Conservation (phyloP, 345 rosid genomes). For the Acer campestre region DNA sequence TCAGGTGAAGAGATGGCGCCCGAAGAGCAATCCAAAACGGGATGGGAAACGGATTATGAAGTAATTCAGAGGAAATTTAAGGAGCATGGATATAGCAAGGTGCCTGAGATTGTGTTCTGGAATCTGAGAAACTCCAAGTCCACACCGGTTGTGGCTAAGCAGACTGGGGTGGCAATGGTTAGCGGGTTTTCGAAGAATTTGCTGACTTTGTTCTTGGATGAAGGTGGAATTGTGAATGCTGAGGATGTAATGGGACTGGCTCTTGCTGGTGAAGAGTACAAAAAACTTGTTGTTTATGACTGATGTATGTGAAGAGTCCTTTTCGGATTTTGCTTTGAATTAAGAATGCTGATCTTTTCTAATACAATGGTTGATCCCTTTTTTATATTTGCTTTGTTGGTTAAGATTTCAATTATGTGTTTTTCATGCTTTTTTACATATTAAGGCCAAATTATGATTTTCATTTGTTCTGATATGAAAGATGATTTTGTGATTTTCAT, state of each 20-base stretch:
- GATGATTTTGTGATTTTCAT: not conserved
- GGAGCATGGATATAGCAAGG: not conserved
- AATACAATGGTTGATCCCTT: not conserved
- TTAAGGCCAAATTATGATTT: not conserved
- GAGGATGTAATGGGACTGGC: constrained; percentile 15
- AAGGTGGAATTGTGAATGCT: constrained; percentile 9
- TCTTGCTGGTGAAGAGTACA: constrained; percentile 9
- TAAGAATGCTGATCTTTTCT: not conserved
- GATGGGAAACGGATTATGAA: constrained; percentile 20
- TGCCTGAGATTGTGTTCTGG: constrained; percentile 31
- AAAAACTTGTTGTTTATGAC: constrained; percentile 14
- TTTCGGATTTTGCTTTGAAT: not conserved
- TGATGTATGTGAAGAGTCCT: not conserved
- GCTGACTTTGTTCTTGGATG: constrained; percentile 21
- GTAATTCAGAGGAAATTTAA: constrained; percentile 10
- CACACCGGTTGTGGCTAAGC: constrained; percentile 13
- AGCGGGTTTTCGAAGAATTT: constrained; percentile 28
- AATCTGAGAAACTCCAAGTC: constrained; percentile 13
- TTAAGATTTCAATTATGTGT: not conserved
- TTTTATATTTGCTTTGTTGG: not conserved
- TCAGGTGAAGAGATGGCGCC: too few relatives aligned
- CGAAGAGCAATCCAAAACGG: not conserved
- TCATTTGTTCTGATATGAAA: not conserved
- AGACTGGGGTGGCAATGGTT: constrained; percentile 17
- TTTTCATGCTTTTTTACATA: not conserved